Evolutionary conservation across 805 yeast species (phyloP), one percentile per base, ranked within the genome.

Genomic region (Saturnispora hagleri): DNA sequence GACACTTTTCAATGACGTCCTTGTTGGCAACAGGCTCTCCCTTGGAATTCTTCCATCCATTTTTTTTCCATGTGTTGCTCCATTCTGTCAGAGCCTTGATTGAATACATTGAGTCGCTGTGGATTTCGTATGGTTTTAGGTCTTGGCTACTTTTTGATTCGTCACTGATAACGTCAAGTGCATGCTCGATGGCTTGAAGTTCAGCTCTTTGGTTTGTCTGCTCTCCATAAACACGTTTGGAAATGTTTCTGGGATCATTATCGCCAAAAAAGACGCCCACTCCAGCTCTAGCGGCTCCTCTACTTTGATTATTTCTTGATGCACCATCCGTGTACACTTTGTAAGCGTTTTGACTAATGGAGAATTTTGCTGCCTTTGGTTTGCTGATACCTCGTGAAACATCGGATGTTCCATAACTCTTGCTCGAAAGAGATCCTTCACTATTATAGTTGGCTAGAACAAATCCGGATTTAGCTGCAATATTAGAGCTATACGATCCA

Each of bases 171-270:
- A 60, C 57, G 5, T 63, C 62, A 53, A 86, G 61, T 0, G 93
- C 95, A 34, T 71, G 71, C 5, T 68, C 61, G 18, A 86, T 73
- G 0, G 95, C 97, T 13, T 69, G 64, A 10, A 89, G 73, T 65
- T 90, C 97, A 1, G 95, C 93, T 41, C 87, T 68, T 57, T 86
- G 89, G 59, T 89, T 89, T 1, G 96, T 87, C 34, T 82, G 89
- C 3, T 62, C 64, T 2, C 70, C 73, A 2, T n/a, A 42, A 26
- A 88, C 69, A 0, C 83, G 78, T 5, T 72, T 79, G 0, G 83
- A 71, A 9, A 72, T 68, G 62, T 85, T 86, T 44, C 84, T 65
- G 2, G 72, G 53, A 59, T 82, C 84, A 35, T 65, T 60, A 0
- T 58, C 68, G 0, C 89, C 90, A 63, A 75, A 87, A 62, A 69